These are phyloP conservation scores for Apiospora koreana DNA, from an alignment of 2,329 filamentous ascomycete genomes.

Conservation along the genomic window DNA sequence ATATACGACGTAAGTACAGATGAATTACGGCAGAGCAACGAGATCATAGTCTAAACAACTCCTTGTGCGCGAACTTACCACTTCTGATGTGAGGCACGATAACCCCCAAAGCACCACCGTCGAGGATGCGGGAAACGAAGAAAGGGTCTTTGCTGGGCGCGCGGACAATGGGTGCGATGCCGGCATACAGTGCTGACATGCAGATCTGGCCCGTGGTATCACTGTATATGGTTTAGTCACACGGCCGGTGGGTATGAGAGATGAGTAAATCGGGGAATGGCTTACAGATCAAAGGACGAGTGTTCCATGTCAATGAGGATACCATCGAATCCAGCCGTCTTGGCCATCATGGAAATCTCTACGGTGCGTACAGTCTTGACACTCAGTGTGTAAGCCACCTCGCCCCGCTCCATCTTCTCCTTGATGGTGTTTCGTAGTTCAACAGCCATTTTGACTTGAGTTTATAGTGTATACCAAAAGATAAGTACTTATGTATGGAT, in stretches of 20 bases:
- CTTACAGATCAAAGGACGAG: conserved; percentile 27
- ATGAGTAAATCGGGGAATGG: background rate
- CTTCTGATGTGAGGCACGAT: conserved; percentile 29
- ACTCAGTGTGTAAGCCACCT: conserved; percentile 27
- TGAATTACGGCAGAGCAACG: background rate
- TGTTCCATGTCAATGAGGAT: conserved; percentile 40
- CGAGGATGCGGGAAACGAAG: conserved; percentile 33
- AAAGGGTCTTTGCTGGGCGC: conserved; percentile 32
- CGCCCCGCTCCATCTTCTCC: conserved; percentile 27
- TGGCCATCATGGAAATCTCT: conserved; percentile 32
- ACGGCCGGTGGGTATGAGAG: background rate
- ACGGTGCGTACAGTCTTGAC: conserved; percentile 16
- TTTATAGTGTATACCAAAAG: background rate
- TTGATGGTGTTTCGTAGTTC: conserved; percentile 23
- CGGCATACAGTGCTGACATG: conserved; percentile 25
- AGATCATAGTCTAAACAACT: background rate
- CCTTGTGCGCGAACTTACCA: background rate
- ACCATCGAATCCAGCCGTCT: conserved; percentile 31
- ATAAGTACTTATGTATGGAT: background rate
- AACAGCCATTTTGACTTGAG: background rate
- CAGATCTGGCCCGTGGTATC: conserved; percentile 28
- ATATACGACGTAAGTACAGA: background rate
- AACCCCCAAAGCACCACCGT: conserved; percentile 32
- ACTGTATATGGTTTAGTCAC: background rate
- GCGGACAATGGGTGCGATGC: conserved; percentile 33